Evolutionary conservation across 2,329 filamentous ascomycete species (phyloP).

Genomic region (Moelleriella libera): DNA sequence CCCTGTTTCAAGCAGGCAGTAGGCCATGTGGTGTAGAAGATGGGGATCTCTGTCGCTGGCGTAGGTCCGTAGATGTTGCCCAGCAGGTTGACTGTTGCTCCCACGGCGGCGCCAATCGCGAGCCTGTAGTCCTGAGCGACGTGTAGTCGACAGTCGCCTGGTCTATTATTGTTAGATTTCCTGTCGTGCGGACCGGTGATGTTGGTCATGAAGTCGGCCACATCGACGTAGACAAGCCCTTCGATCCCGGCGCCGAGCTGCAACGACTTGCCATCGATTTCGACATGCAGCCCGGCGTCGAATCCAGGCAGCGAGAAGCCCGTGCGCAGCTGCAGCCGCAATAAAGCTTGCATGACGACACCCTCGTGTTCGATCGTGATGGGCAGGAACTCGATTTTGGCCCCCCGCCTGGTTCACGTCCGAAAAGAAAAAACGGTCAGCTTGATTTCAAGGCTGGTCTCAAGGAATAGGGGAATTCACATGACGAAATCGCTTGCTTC

Average conservation of each 20-base stretch:
- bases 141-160: constrained; percentile 23
- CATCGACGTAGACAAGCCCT: constrained; percentile 32
- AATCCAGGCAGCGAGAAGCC: constrained; percentile 18
- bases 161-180: constrained; percentile 13
- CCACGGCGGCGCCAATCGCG: constrained; percentile 37
- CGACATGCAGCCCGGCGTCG: not conserved
- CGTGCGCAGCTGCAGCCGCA: constrained; percentile 31
- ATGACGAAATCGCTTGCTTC: constrained; percentile 31
- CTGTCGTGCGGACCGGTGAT: constrained; percentile 22
- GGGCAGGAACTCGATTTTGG: constrained; percentile 41
- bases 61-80: constrained; percentile 34
- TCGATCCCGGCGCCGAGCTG: constrained; percentile 23
- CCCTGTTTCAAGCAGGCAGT: not conserved
- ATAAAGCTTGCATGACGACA: constrained; percentile 27
- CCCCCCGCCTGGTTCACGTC: constrained; percentile 26
- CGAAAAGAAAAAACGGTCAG: not conserved
- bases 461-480: constrained; percentile 21
- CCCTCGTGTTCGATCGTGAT: constrained; percentile 29
- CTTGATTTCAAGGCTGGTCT: too few species aligned
- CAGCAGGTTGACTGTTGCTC: constrained; percentile 31
- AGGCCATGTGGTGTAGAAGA: constrained; percentile 27
- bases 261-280: constrained; percentile 32
- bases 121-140: constrained; percentile 35
- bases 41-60: constrained; percentile 4
- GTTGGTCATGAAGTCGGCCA: constrained; percentile 39